These are phyloP conservation scores for Otatea glauca DNA, from an alignment of 176 grass and related monocot species.

Conservation along the genomic window DNA sequence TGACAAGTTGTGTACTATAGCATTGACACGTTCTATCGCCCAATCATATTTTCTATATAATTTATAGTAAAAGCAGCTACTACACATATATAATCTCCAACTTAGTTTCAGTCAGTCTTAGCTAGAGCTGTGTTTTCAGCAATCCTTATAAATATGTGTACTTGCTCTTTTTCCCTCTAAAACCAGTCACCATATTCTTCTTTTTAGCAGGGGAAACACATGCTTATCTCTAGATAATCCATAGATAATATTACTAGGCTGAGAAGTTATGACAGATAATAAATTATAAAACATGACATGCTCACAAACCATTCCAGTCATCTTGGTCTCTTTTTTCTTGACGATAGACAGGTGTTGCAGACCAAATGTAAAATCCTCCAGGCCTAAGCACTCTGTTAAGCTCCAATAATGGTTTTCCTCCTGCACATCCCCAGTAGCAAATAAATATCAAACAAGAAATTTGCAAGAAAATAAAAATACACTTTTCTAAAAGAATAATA, in stretches of 20 bases:
- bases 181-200: neutral
- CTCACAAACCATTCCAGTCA: slow-evolving; percentile 75
- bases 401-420: slow-evolving; percentile 85
- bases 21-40: neutral
- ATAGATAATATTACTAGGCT: neutral
- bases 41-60: neutral
- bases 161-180: neutral
- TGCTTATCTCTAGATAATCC: neutral
- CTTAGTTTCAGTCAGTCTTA: neutral
- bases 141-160: neutral
- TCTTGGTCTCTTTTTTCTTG: slow-evolving; percentile 70
- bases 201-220: neutral
- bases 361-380: slow-evolving; percentile 93
- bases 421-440: slow-evolving; percentile 49
- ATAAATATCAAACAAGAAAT: neutral
- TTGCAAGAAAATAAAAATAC: neutral
- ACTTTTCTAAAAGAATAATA: neutral
- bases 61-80: neutral
- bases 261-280: neutral
- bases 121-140: neutral
- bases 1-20: neutral
- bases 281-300: slow-evolving; percentile 15
- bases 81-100: neutral
- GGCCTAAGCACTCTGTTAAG: slow-evolving; percentile 90
- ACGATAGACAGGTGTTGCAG: slow-evolving; percentile 93